A percentile compares a stretch with the other conserved stretches of the same genome.
phyloP scores from a whole-genome alignment of 306 rosid species.

The Lathyrus aphaca region DNA sequence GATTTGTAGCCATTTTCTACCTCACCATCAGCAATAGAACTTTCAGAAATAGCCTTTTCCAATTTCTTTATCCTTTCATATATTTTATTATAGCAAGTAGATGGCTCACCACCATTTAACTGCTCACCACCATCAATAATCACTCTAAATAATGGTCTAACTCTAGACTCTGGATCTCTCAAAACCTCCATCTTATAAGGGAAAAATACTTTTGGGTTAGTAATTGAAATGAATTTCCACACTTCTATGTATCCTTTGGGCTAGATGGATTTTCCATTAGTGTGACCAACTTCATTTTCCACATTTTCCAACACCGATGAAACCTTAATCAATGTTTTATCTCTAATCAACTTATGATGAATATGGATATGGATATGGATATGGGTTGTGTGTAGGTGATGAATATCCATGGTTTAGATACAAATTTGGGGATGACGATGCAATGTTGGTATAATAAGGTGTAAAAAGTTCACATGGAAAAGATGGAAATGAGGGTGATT shows the following conservation, averaged over 20 bases:
- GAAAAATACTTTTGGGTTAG: conserved; percentile 57
- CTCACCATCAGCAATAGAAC: conserved; percentile 50
- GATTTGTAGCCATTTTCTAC: conserved; percentile 57
- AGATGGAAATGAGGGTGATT: no score
- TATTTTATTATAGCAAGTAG: conserved; percentile 89
- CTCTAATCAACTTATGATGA: no score
- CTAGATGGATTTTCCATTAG: conserved; percentile 71
- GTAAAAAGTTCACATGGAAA: no score
- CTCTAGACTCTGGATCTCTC: conserved; percentile 81
- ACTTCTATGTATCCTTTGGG: conserved; percentile 94
- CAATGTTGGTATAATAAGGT: no score
- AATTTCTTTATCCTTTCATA: conserved; percentile 64
- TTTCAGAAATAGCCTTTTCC: conserved; percentile 58
- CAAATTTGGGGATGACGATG: no score
- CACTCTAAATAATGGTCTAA: conserved; percentile 84
- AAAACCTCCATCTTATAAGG: conserved; percentile 89
- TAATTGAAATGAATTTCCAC: conserved; percentile 79
- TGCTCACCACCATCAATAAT: conserved; percentile 82
- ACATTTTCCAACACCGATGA: no score
- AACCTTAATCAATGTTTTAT: no score
- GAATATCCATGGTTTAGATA: no score
- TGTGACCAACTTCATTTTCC: no score
- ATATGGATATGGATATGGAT: no score
- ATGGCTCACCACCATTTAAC: conserved; percentile 83
- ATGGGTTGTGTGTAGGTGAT: no score